Evolutionary conservation across 257 asterid genomes (phyloP).

Genomic region (Forsythia viridissima): DNA sequence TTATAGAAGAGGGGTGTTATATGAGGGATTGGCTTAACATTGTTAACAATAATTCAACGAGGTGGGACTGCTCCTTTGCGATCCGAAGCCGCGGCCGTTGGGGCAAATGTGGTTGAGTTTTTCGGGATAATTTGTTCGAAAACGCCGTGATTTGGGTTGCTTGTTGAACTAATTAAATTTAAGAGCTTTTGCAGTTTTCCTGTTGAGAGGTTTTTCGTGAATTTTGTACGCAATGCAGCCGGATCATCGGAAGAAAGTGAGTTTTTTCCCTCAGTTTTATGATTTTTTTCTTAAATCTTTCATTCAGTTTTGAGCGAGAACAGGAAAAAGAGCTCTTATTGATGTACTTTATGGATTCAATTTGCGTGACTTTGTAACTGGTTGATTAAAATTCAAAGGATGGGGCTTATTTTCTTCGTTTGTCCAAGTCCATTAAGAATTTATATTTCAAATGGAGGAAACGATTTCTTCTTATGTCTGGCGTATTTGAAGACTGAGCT

Average conservation of each 20-base stretch:
- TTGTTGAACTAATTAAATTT: conserved; percentile 15
- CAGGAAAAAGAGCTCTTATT: neutral
- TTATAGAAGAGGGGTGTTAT: conserved; percentile 41
- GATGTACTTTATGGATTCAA: neutral
- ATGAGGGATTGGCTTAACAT: conserved; percentile 61
- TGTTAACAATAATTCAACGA: conserved; percentile 41
- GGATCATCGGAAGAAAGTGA: conserved; percentile 83
- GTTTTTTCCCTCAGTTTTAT: conserved; percentile 8
- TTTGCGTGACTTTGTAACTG: neutral
- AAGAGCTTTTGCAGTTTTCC: conserved; percentile 23
- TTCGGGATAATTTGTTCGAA: neutral
- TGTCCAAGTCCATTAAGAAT: neutral
- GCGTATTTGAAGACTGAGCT: conserved; percentile 1
- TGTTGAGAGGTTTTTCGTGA: conserved; percentile 22
- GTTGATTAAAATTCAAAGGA: neutral
- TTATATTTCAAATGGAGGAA: neutral
- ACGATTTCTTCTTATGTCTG: neutral
- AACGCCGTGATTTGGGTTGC: neutral
- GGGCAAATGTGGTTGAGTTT: conserved; percentile 82
- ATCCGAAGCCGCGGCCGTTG: conserved; percentile 73
- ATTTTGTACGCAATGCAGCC: conserved; percentile 58
- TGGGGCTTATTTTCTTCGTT: neutral
- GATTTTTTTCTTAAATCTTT: neutral
- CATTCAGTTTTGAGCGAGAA: conserved; percentile 8
- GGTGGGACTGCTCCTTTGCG: conserved; percentile 65